Evolutionary conservation across 2,329 filamentous ascomycete species (phyloP).

Genomic region (Nothomitra cinnamomea): DNA sequence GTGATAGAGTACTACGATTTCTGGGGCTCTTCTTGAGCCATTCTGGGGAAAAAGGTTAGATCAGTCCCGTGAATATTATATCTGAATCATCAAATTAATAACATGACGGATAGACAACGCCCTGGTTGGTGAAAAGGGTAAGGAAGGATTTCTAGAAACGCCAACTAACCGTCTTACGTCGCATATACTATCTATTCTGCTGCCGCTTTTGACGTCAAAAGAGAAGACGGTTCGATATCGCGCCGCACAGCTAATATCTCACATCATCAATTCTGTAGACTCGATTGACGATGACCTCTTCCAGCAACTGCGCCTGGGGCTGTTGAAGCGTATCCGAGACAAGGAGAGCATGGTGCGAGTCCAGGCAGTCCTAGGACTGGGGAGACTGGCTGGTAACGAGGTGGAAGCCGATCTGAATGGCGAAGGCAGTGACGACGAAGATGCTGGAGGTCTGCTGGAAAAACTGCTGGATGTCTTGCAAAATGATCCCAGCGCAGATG

Average conservation of each 20-base stretch:
- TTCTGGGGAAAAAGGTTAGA: slow-evolving; percentile 37
- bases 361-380: slow-evolving; percentile 83
- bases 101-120: slow-evolving; percentile 38
- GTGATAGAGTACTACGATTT: slow-evolving; percentile 74
- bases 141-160: slow-evolving; percentile 59
- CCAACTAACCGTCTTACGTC: slow-evolving; percentile 66
- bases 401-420: slow-evolving; percentile 54
- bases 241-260: slow-evolving; percentile 74
- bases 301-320: slow-evolving; percentile 57
- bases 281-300: slow-evolving; percentile 87
- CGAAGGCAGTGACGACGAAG: slow-evolving; percentile 50
- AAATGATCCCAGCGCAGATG: slow-evolving; percentile 87
- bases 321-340: slow-evolving; percentile 76
- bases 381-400: slow-evolving; percentile 63
- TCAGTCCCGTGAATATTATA: background rate
- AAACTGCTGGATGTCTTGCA: slow-evolving; percentile 79
- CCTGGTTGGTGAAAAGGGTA: slow-evolving; percentile 43
- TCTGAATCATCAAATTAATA: background rate
- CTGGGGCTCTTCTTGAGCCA: slow-evolving; percentile 72
- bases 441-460: slow-evolving; percentile 52
- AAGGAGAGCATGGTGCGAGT: slow-evolving; percentile 86
- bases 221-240: slow-evolving; percentile 88
- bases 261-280: slow-evolving; percentile 83
- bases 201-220: slow-evolving; percentile 67
- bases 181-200: slow-evolving; percentile 52